These are phyloP conservation scores for Rosa multiflora DNA, from an alignment of 306 rosid genomes.

Conservation along the genomic window DNA sequence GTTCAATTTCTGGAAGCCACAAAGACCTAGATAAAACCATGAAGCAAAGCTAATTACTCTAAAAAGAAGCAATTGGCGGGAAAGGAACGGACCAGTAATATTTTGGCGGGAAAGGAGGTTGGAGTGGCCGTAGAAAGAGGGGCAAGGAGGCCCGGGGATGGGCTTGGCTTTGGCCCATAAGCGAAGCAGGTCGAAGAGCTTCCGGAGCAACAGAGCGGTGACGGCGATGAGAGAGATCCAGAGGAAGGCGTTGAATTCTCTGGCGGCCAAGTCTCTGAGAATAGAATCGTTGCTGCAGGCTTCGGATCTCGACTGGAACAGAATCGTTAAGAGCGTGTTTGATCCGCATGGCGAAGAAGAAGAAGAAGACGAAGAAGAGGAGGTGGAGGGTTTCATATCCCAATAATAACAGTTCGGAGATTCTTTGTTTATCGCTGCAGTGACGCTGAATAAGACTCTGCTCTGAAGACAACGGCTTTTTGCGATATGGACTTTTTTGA, in stretches of 20 bases:
- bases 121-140: slow-evolving; percentile 59
- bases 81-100: slow-evolving; percentile 41
- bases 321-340: slow-evolving; percentile 32
- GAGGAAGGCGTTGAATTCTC: slow-evolving; percentile 73
- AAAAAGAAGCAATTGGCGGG: not conserved
- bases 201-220: slow-evolving; percentile 45
- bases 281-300: slow-evolving; percentile 35
- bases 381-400: slow-evolving; percentile 37
- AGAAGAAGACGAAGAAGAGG: not conserved
- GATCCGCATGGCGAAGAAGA: slow-evolving; percentile 25
- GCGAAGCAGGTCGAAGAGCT: slow-evolving; percentile 32
- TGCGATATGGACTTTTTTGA: too few relatives aligned
- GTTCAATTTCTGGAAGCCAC: too few relatives aligned
- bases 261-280: slow-evolving; percentile 41
- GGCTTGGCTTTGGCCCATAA: slow-evolving; percentile 46
- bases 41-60: too few relatives aligned
- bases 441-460: too few relatives aligned
- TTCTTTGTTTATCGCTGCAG: too few relatives aligned
- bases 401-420: too few relatives aligned
- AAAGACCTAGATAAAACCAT: too few relatives aligned
- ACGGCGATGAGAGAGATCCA: slow-evolving; percentile 55
- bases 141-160: slow-evolving; percentile 64
- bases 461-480: too few relatives aligned
- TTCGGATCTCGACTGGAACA: slow-evolving; percentile 31
- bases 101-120: slow-evolving; percentile 48